phyloP scores from a whole-genome alignment of 495 filamentous ascomycete species.

The Tirmania nivea region DNA sequence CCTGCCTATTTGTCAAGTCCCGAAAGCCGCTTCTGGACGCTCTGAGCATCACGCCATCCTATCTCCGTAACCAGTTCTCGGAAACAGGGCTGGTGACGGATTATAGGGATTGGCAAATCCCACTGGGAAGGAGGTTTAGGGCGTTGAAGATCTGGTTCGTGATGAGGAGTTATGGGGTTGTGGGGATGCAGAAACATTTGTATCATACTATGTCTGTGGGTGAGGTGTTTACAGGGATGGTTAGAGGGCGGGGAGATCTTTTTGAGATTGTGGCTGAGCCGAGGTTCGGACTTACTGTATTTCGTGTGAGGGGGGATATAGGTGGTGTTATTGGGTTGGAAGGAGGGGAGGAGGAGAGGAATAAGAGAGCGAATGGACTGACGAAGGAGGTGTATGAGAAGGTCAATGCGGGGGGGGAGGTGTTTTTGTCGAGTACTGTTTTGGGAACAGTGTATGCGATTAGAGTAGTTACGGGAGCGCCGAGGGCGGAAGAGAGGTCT shows the following conservation, averaged over 20 bases:
- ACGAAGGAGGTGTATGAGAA: constrained; percentile 60
- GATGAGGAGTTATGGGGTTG: constrained; percentile 61
- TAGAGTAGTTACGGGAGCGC: constrained; percentile 50
- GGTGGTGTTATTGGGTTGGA: constrained; percentile 3
- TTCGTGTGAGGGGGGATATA: constrained; percentile 28
- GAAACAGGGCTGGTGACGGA: constrained; percentile 77
- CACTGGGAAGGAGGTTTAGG: constrained; percentile 78
- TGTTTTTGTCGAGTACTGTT: constrained; percentile 64
- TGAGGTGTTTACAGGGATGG: constrained; percentile 39
- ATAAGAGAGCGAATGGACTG: constrained; percentile 36
- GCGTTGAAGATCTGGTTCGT: constrained; percentile 96
- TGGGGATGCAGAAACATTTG: constrained; percentile 55
- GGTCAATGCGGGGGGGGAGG: constrained; percentile 52
- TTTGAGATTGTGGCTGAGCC: constrained; percentile 60
- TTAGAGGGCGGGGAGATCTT: constrained; percentile 41
- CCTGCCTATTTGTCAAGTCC: constrained; percentile 55
- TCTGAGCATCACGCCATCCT: constrained; percentile 62
- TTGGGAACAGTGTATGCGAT: constrained; percentile 63
- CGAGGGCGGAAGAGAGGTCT: constrained; percentile 45
- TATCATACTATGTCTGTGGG: constrained; percentile 43
- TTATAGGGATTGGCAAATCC: constrained; percentile 97
- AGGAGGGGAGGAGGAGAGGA: constrained; percentile 19
- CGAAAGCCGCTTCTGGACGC: constrained; percentile 54
- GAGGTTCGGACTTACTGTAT: constrained; percentile 60
- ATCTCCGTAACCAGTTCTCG: constrained; percentile 58